Base-by-base conservation (phyloP, 306 rosid genomes). In the Malus fusca region DNA sequence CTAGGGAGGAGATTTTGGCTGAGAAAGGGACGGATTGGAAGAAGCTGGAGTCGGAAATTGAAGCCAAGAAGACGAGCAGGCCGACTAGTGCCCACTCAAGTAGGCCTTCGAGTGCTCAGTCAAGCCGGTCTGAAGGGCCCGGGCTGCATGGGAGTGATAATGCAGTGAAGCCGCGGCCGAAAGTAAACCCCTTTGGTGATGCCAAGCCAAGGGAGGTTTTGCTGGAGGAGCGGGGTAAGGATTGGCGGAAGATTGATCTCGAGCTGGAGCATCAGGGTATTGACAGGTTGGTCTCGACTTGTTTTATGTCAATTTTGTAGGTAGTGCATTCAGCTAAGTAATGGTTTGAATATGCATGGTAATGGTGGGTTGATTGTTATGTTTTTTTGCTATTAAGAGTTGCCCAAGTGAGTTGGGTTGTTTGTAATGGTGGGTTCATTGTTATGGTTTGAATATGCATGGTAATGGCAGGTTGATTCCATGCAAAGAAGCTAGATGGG, bases 161-260 rank as follows among this genome's bases (percentile, higher is more conserved):
- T 80, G 85, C 51, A 73, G 85, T 53, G 55, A 95, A 87, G 85
- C 82, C 87, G 3, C 88, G 83, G 79, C 89, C 92, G 1, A 96
- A 88, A 84, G 90, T 92, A 75, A 96, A 96, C 59, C 99, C 99
- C 6, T 96, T 92, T 74, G 99, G 99, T 62, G 93, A 96, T 69
- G 99, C 99, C 60, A 96, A 90, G 66, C 99, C 99, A 3, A 87
- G 99, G 83, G 99, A 96, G 79, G 91, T 90, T 80, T 86, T 89
- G 88, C 89, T 96, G 75, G 87, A 83, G 69, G 92, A 92, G 86
- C 88, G 83, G 56, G 98, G 99, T 63, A 81, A 81, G 80, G 99
- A 96, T 84, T 96, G 98, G 98, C 79, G 97, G 74, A 96, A 96
- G 88, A 83, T 96, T 73, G 99, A 96, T 80, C 91, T 83, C 8